These are phyloP conservation scores for Allium fistulosum DNA, from an alignment of 106 monocot genomes.

Conservation along the genomic window DNA sequence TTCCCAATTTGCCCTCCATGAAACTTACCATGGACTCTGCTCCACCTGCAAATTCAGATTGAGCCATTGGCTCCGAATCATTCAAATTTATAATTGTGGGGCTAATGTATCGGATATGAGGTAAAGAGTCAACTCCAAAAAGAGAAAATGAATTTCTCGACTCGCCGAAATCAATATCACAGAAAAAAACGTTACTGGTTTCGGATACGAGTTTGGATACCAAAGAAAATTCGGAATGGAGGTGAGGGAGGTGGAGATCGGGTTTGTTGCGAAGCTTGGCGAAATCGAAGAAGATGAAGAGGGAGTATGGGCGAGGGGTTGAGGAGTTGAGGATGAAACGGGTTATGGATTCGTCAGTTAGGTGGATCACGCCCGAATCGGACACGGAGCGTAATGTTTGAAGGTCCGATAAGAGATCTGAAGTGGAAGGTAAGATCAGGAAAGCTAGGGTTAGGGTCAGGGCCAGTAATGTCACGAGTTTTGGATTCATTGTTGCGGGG, in stretches of 20 bases:
- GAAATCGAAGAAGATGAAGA: constrained; percentile 92
- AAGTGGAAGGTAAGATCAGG: constrained; percentile 5
- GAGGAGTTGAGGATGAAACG: constrained; percentile 60
- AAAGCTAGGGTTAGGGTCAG: background rate
- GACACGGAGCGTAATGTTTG: constrained; percentile 47
- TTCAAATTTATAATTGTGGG: constrained; percentile 23
- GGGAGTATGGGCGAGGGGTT: constrained; percentile 59
- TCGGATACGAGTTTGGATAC: constrained; percentile 18
- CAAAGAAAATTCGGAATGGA: constrained; percentile 73
- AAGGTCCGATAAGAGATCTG: constrained; percentile 64
- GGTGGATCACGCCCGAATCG: constrained; percentile 75
- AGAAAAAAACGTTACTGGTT: constrained; percentile 62
- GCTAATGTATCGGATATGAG: constrained; percentile 62
- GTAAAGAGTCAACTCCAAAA: constrained; percentile 77
- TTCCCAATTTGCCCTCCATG: constrained; percentile 48
- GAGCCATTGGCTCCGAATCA: constrained; percentile 66
- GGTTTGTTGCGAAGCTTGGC: constrained; percentile 61
- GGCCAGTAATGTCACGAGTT: too few species aligned
- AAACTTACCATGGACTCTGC: constrained; percentile 90
- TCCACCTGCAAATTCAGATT: constrained; percentile 46
- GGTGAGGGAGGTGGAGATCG: constrained; percentile 82
- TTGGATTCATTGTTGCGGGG: too few species aligned
- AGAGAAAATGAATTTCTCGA: constrained; percentile 71
- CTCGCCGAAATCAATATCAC: constrained; percentile 83
- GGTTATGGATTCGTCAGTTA: constrained; percentile 48